A percentile compares a stretch with the other conserved stretches of the same genome.
Evolutionary conservation across 177 flowering plant genomes (phyloP).

Genomic region (Vitis hybrid): DNA sequence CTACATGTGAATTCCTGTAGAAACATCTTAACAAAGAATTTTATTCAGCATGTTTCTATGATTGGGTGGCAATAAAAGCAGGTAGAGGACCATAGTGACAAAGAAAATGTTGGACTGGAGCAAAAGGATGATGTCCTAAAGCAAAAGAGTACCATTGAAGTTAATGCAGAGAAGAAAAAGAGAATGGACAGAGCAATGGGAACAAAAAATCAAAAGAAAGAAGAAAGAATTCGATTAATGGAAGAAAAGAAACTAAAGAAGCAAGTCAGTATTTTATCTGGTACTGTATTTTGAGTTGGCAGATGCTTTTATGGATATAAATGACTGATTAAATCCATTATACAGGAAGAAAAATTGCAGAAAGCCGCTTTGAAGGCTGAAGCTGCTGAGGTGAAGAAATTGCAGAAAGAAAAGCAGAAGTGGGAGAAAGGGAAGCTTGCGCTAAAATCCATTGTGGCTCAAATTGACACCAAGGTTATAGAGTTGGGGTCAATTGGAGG

Average conservation of each 20-base stretch:
- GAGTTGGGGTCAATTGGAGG: constrained; percentile 84
- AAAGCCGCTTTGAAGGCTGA: constrained; percentile 82
- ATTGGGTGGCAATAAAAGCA: constrained; percentile 13
- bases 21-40: not conserved
- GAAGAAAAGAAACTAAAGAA: constrained; percentile 66
- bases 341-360: constrained; percentile 74
- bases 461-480: constrained; percentile 76
- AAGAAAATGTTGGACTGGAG: constrained; percentile 34
- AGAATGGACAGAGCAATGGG: constrained; percentile 22
- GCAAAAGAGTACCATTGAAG: constrained; percentile 19
- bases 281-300: not conserved
- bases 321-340: not conserved
- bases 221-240: constrained; percentile 46
- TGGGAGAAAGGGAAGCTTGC: constrained; percentile 95
- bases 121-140: constrained; percentile 17
- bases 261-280: constrained; percentile 47
- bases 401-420: constrained; percentile 70
- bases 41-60: not conserved
- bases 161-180: constrained; percentile 23
- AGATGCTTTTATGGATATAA: not conserved
- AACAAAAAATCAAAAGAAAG: constrained; percentile 47
- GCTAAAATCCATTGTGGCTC: constrained; percentile 70
- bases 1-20: not conserved
- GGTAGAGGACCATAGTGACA: constrained; percentile 22
- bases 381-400: constrained; percentile 65